phyloP scores from a whole-genome alignment of 2,329 filamentous ascomycete species.

The Penicillium digitatum region DNA sequence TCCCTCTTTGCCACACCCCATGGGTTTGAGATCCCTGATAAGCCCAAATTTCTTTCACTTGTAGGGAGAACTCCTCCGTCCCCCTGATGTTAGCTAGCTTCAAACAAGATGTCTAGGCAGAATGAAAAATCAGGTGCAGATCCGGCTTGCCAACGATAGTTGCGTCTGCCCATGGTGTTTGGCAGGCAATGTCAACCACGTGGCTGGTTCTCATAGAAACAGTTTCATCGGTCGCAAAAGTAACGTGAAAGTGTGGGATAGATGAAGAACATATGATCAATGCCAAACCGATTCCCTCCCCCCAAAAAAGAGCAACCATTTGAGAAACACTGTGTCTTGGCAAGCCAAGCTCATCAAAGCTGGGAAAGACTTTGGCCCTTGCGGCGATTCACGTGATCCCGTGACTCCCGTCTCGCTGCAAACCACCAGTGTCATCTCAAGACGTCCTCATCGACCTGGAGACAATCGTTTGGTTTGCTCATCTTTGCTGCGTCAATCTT shows the following conservation, averaged over 20 bases:
- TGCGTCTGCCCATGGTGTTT: background rate
- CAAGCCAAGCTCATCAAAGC: conserved; percentile 4
- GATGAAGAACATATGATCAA: background rate
- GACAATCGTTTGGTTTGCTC: conserved; percentile 19
- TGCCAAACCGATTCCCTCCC: background rate
- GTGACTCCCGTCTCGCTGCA: conserved; percentile 41
- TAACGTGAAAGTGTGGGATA: background rate
- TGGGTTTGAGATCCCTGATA: background rate
- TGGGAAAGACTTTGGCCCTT: conserved; percentile 7
- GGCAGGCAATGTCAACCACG: background rate
- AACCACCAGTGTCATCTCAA: conserved; percentile 35
- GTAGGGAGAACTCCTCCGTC: no score
- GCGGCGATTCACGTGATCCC: conserved; percentile 10
- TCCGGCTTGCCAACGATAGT: background rate
- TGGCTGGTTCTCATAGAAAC: background rate
- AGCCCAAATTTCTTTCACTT: background rate
- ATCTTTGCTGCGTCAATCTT: conserved; percentile 18
- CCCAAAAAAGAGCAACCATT: background rate
- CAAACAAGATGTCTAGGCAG: background rate
- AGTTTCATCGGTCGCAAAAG: background rate
- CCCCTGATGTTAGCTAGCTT: background rate
- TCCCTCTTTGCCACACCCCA: background rate
- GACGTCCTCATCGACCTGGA: conserved; percentile 15
- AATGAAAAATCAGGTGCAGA: background rate
- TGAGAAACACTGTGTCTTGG: background rate